Evolutionary conservation across 1,284 basidiomycete species (phyloP).

Genomic region (Trichosporon asahii): DNA sequence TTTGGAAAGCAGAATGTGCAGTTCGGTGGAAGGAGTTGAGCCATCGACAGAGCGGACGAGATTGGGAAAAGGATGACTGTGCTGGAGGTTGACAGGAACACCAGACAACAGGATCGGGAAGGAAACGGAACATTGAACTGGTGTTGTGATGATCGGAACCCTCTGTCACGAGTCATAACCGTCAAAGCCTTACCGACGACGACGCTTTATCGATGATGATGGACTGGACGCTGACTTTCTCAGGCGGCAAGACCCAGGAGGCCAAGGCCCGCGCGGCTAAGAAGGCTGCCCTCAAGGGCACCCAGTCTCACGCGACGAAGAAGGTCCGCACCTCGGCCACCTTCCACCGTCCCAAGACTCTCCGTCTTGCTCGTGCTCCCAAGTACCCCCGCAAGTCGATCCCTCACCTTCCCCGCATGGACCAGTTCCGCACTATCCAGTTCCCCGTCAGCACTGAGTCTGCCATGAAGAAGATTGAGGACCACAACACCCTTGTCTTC

Average conservation of each 20-base stretch:
- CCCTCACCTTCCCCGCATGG: slow-evolving; percentile 93
- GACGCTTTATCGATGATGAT: background rate
- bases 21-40: background rate
- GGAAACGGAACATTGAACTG: no score
- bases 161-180: background rate
- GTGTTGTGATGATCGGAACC: no score
- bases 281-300: slow-evolving; percentile 93
- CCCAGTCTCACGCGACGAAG: slow-evolving; percentile 68
- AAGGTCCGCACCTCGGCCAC: slow-evolving; percentile 83
- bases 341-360: slow-evolving; percentile 96
- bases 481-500: slow-evolving; percentile 98
- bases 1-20: background rate
- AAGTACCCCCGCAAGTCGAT: slow-evolving; percentile 93
- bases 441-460: slow-evolving; percentile 62
- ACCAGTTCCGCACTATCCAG: slow-evolving; percentile 91
- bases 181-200: background rate
- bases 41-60: background rate
- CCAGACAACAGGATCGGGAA: no score
- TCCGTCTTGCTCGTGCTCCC: slow-evolving; percentile 77
- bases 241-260: slow-evolving; percentile 55
- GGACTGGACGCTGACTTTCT: slow-evolving; percentile 2
- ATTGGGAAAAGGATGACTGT: background rate
- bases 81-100: no score
- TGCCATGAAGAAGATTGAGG: slow-evolving; percentile 88
- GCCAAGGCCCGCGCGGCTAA: slow-evolving; percentile 89